Evolutionary conservation across 495 filamentous ascomycete genomes (phyloP).

Genomic region (Hyaloscypha finlandica): DNA sequence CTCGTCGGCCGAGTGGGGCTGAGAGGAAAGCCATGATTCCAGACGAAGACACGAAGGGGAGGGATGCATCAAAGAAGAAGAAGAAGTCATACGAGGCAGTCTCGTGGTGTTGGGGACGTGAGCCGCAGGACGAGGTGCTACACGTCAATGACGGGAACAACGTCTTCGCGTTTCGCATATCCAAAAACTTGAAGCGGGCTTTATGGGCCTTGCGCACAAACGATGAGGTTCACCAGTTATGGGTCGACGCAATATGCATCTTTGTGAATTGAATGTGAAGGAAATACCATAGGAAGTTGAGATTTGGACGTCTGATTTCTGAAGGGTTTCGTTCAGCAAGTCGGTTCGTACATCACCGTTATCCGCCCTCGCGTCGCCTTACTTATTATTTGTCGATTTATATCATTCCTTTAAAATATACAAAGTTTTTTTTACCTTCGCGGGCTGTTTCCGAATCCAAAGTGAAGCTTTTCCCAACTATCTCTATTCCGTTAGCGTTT

Average conservation of each 20-base stretch:
- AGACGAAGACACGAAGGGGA: neutral
- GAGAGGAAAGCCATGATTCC: neutral
- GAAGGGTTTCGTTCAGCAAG: conserved; percentile 1
- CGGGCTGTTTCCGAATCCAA: neutral
- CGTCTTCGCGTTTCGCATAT: neutral
- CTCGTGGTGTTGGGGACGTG: conserved; percentile 6
- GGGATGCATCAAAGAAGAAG: neutral
- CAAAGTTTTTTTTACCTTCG: neutral
- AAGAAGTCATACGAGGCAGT: neutral
- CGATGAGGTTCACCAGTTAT: neutral
- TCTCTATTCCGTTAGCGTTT: neutral
- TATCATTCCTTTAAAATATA: conserved; percentile 1
- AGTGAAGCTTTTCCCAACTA: neutral
- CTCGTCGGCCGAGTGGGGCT: no score
- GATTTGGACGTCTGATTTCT: conserved; percentile 1
- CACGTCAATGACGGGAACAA: neutral
- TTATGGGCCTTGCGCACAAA: neutral
- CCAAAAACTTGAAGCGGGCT: neutral
- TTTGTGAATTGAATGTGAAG: neutral
- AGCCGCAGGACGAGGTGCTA: neutral
- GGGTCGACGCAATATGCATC: conserved; percentile 8
- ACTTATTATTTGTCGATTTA: neutral
- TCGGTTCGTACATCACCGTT: neutral
- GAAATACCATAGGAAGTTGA: conserved; percentile 1
- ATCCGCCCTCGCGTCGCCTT: neutral